A percentile compares a stretch with the other conserved stretches of the same genome.
Evolutionary conservation across 140 eudicot species (phyloP).

Genomic region (Anethum foeniculum): DNA sequence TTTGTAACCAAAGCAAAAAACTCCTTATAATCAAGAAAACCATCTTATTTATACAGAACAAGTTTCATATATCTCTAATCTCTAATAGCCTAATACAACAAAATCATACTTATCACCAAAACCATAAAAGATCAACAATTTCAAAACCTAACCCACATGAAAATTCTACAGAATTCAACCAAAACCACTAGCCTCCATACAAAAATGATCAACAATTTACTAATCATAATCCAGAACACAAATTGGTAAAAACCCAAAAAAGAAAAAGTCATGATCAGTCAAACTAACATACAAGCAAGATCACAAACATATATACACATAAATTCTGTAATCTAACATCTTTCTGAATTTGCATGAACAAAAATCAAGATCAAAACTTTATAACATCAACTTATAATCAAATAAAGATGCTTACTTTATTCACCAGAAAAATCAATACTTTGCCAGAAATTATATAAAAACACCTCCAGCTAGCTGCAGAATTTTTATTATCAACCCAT

Average conservation of each 20-base stretch:
- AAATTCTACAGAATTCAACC: neutral
- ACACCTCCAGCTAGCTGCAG: conserved; percentile 10
- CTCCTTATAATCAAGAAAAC: neutral
- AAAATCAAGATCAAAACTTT: neutral
- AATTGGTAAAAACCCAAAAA: neutral
- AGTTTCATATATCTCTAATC: neutral
- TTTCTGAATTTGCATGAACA: neutral
- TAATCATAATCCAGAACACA: neutral
- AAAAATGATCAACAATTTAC: neutral
- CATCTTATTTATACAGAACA: neutral
- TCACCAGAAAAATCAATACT: conserved; percentile 14
- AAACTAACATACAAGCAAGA: neutral
- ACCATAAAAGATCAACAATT: neutral
- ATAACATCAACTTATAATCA: neutral
- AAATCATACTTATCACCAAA: neutral
- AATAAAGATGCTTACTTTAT: neutral
- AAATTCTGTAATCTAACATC: neutral
- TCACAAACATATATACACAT: neutral
- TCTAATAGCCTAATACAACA: neutral
- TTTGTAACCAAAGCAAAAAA: neutral
- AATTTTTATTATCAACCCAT: conserved; percentile 29
- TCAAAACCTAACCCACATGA: neutral
- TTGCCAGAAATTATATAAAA: conserved; percentile 1
- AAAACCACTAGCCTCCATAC: neutral
- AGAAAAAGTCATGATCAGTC: neutral